Conservation (phyloP, 2,329 filamentous ascomycete species). For the Anisogramma anomala region DNA sequence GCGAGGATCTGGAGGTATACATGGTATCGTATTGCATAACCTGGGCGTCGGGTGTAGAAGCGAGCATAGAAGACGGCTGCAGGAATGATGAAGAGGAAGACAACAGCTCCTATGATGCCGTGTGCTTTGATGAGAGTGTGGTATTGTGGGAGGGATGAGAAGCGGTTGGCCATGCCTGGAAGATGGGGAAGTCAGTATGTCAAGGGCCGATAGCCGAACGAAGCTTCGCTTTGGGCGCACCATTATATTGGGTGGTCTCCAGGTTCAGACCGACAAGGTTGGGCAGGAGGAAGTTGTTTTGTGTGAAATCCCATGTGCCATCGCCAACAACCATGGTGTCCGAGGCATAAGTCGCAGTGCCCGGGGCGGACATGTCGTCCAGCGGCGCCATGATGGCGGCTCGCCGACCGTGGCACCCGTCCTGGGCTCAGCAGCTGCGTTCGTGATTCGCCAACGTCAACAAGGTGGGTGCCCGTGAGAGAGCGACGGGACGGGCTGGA, state of each 20-base stretch:
- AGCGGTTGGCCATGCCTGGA: slow-evolving; percentile 71
- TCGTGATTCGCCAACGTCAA: not conserved
- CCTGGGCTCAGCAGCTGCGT: not conserved
- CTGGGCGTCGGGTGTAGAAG: slow-evolving; percentile 54
- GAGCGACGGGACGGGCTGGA: not conserved
- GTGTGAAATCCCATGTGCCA: slow-evolving; percentile 70
- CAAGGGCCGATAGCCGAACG: slow-evolving; percentile 5
- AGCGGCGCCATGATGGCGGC: slow-evolving; percentile 48
- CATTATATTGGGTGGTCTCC: slow-evolving; percentile 76
- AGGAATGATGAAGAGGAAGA: slow-evolving; percentile 65
- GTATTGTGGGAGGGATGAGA: slow-evolving; percentile 57
- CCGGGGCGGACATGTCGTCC: slow-evolving; percentile 53
- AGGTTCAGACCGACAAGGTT: slow-evolving; percentile 68
- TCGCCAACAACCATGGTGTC: slow-evolving; percentile 68
- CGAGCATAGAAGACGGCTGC: slow-evolving; percentile 61
- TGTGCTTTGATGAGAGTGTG: slow-evolving; percentile 60
- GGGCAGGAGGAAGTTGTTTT: slow-evolving; percentile 67
- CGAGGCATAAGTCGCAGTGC: slow-evolving; percentile 61
- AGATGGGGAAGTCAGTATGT: slow-evolving; percentile 1
- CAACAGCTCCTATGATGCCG: slow-evolving; percentile 58
- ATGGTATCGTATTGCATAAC: slow-evolving; percentile 55
- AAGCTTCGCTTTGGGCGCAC: too few species aligned
- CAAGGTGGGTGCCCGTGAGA: not conserved
- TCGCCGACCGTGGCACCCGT: slow-evolving; percentile 17
- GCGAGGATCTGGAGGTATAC: slow-evolving; percentile 63